Percentiles rank a stretch among this genome's conserved stretches.
Evolutionary conservation across 2,329 filamentous ascomycete species (phyloP).

Genomic region (Thielaviopsis musarum): DNA sequence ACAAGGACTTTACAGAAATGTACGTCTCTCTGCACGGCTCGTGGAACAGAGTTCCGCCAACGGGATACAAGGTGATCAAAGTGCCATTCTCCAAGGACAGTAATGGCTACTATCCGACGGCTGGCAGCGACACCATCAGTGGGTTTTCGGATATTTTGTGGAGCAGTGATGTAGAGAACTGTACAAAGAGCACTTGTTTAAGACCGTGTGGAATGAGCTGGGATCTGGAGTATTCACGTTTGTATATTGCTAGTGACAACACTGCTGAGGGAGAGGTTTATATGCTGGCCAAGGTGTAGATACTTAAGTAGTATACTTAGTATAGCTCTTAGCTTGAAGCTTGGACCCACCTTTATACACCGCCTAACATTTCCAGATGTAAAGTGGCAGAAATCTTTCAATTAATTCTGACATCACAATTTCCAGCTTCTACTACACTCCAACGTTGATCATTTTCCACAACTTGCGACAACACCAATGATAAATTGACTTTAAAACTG

Average conservation of each 20-base stretch:
- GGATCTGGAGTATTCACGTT: slow-evolving; percentile 14
- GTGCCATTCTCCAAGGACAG: slow-evolving; percentile 19
- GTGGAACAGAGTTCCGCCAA: slow-evolving; percentile 28
- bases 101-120: slow-evolving; percentile 20
- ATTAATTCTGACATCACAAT: background rate
- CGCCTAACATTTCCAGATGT: background rate
- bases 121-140: slow-evolving; percentile 16
- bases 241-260: slow-evolving; percentile 17
- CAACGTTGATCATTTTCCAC: too few relatives aligned
- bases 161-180: slow-evolving; percentile 18
- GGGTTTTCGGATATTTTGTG: slow-evolving; percentile 21
- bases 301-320: background rate
- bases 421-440: background rate
- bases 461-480: too few relatives aligned
- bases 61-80: slow-evolving; percentile 23
- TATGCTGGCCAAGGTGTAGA: slow-evolving; percentile 10
- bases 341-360: background rate
- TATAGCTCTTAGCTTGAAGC: background rate
- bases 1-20: slow-evolving; percentile 29
- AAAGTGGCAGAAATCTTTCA: background rate
- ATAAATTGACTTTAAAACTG: too few relatives aligned
- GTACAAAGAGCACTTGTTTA: slow-evolving; percentile 16
- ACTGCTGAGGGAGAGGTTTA: slow-evolving; percentile 15
- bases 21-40: slow-evolving; percentile 46
- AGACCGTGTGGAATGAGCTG: slow-evolving; percentile 15